Evolutionary conservation across 306 rosid species (phyloP), one percentile per base, ranked within the genome.

Genomic region (Castanea sativa): DNA sequence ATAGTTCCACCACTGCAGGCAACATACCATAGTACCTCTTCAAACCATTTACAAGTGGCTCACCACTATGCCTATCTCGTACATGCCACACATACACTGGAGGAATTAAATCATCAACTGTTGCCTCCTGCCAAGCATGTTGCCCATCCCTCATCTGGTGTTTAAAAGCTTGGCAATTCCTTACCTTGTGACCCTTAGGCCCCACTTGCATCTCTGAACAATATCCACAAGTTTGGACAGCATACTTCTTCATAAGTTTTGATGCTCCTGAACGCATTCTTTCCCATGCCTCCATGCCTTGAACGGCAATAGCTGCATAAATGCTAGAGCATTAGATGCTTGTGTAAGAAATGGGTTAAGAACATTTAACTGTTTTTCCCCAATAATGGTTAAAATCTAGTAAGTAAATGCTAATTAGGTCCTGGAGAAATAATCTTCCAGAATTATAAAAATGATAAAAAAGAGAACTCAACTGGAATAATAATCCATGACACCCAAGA

Each of bases 101-200:
- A 71, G 92, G 90, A 68, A 86, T 69, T 85, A 91, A 78, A 79
- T 87, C 89, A 59, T 86, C 80, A 38, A 91, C 49, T 11, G 86
- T 89, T 53, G 96, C 96, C 76, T 84, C 89, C 75, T 91, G 92
- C 96, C 96, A 91, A 55, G 88, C 93, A 83, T 89, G 96, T 78
- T 91, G 93, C 33, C 96, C 96, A 76, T 89, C 96, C 85, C 96
- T 91, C 93, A 89, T 91, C 79, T 91, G 96, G 81, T 91, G 93
- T 71, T 91, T 91, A 88, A 73, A 88, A 78, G 90, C 96, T 83
- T 85, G 85, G 78, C 93, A 91, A 67, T 91, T 86, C 33, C 92
- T 79, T 18, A 81, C 96, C 80, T 87, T 75, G 73, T 91, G 93
- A 35, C 96, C 96, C 85, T 88, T 91, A 23, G 96, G 92, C 12